Base-by-base conservation (phyloP, 1,284 basidiomycete genomes). In the Spongispora temasekensis region DNA sequence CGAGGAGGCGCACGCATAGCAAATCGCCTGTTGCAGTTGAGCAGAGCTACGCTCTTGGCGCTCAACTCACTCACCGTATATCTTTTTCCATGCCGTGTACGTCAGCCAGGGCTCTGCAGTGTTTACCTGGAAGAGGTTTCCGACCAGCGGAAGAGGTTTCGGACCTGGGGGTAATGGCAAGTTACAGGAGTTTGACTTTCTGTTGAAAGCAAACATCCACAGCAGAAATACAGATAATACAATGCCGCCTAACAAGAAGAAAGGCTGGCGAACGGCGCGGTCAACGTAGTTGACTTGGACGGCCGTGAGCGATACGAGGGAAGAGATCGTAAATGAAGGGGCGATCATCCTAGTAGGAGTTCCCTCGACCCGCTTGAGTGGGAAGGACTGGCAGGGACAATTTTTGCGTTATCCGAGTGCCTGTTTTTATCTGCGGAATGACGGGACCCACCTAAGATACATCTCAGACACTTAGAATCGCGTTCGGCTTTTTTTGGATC, bases 71-170 rank as follows among this genome's bases (percentile, higher is more conserved):
- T 31, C 34, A 57, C 67, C 70, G 48, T 70, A 69, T 56, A 28
- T 60, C 56, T 68, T 57, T 58, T 53, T 57, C 70, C 67, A 70
- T 40, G 56, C 27, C 25, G 67, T 70, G 44, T 68, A 68, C 42
- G 70, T 64, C 23, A 71, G 35, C 67, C 67, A 68, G 15, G 67
- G 67, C 27, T 70, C 55, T 13, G 64, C 21, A 3, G 58, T 60
- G 56, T 68, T 65, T 34, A 68, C 28, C 30, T 67, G 58, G 30
- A 53, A 34, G 28, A 70, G 25, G 54, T 71, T 68, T 53, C 67
- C 67, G 12, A 68, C 27, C 13, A 68, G 55, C 4, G 70, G 68
- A 23, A 68, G 59, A 17, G 67, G 56, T 34, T 56, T 71, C 0
- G 67, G 70, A 21, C 67, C 70, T 19, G 70, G 67, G 5, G 67